phyloP scores from a whole-genome alignment of 768 basidiomycete genomes.

The Calvatia gigantea region DNA sequence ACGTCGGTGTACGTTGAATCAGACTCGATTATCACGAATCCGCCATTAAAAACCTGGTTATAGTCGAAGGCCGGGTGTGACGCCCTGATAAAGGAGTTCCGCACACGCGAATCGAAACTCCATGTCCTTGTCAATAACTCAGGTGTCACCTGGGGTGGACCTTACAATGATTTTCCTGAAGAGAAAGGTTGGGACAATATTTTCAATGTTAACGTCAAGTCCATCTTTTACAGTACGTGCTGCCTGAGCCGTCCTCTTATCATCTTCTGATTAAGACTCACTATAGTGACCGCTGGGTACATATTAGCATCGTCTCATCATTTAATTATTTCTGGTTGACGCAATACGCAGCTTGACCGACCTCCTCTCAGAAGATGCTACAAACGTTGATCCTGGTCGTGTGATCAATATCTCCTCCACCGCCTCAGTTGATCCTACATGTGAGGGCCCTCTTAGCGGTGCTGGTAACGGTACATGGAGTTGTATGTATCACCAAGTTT shows the following conservation, averaged over 20 bases:
- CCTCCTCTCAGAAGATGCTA: conserved; percentile 63
- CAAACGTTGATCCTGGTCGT: conserved; percentile 60
- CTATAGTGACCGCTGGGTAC: conserved; percentile 51
- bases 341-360: conserved; percentile 42
- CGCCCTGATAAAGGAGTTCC: conserved; percentile 62
- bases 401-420: conserved; percentile 84
- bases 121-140: conserved; percentile 86
- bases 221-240: conserved; percentile 71
- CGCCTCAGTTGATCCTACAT: conserved; percentile 49
- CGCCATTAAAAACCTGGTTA: background rate
- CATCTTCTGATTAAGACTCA: background rate
- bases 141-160: conserved; percentile 76
- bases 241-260: conserved; percentile 2
- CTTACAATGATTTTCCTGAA: conserved; percentile 69
- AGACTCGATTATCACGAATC: background rate
- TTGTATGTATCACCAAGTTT: conserved; percentile 48
- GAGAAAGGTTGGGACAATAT: conserved; percentile 85
- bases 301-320: conserved; percentile 6
- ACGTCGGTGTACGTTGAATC: conserved; percentile 57
- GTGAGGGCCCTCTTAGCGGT: conserved; percentile 48
- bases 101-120: conserved; percentile 64
- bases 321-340: background rate
- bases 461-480: conserved; percentile 70
- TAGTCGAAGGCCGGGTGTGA: conserved; percentile 81
- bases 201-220: conserved; percentile 82